Percentiles rank a stretch among this genome's conserved stretches.
Evolutionary conservation across 495 filamentous ascomycete genomes (phyloP).

Genomic region (Aspergillus campestris): DNA sequence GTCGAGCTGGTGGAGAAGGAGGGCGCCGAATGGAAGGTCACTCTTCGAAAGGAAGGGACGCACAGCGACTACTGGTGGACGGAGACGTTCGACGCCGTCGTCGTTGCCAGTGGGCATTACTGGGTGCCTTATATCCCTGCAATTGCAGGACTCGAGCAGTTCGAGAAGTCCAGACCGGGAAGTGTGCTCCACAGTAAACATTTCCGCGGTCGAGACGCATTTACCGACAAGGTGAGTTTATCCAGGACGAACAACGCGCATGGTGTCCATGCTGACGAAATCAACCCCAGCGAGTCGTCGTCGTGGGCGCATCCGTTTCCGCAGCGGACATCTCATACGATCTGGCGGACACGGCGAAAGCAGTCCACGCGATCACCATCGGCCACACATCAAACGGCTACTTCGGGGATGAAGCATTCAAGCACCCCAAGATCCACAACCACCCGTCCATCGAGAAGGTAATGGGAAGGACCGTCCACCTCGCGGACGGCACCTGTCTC

Average conservation of each 20-base stretch:
- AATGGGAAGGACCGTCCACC: conserved; percentile 13
- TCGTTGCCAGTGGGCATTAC: conserved; percentile 68
- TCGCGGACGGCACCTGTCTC: conserved; percentile 24
- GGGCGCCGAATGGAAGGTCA: conserved; percentile 3
- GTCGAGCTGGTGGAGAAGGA: conserved; percentile 11
- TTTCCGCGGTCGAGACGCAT: background rate
- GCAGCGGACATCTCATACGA: conserved; percentile 7
- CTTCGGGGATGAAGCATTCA: conserved; percentile 4
- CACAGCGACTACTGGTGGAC: conserved; percentile 12
- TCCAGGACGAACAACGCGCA: background rate
- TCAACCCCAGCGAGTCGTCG: conserved; percentile 6
- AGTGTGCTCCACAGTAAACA: conserved; percentile 11
- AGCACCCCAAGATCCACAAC: conserved; percentile 1
- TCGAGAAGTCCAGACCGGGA: conserved; percentile 1
- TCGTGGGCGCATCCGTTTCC: conserved; percentile 11
- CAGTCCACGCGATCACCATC: background rate
- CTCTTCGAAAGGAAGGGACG: conserved; percentile 1
- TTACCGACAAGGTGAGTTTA: conserved; percentile 4
- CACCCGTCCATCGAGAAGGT: background rate
- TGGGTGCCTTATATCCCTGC: conserved; percentile 53
- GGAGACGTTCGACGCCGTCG: conserved; percentile 50
- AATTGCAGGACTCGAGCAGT: conserved; percentile 18
- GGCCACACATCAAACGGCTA: background rate
- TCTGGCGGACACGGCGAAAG: conserved; percentile 1
- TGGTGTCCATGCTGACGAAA: too few relatives aligned